These are phyloP conservation scores for Bassia scoparia DNA, from an alignment of 148 eudicot species.

Conservation along the genomic window DNA sequence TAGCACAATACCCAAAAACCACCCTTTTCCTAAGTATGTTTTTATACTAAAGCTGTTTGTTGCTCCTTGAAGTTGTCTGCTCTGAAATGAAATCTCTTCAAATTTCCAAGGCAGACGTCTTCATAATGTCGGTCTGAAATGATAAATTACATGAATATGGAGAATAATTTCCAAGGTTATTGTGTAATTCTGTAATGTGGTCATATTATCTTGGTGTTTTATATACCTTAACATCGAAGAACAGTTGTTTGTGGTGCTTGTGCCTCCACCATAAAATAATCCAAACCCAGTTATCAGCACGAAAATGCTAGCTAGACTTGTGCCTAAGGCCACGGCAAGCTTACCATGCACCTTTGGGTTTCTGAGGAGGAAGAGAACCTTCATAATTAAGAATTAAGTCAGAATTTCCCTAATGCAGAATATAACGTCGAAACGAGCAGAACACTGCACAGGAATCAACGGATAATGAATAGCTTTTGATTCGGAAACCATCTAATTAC, in stretches of 20 bases:
- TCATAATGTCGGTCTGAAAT: slow-evolving; percentile 63
- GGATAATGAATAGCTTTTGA: background rate
- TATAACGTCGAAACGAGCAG: background rate
- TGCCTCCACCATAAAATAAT: slow-evolving; percentile 64
- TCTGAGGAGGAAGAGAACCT: slow-evolving; percentile 48
- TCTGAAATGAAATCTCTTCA: slow-evolving; percentile 70
- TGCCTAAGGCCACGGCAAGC: slow-evolving; percentile 65
- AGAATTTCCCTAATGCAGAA: background rate
- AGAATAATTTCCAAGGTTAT: background rate
- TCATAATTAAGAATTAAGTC: slow-evolving; percentile 10
- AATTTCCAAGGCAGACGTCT: slow-evolving; percentile 79
- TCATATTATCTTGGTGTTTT: slow-evolving; percentile 7
- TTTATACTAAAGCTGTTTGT: slow-evolving; percentile 82
- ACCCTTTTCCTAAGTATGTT: slow-evolving; percentile 87
- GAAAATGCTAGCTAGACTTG: slow-evolving; percentile 72
- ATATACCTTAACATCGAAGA: slow-evolving; percentile 65
- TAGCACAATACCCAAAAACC: slow-evolving; percentile 94
- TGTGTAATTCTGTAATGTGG: background rate
- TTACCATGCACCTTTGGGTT: slow-evolving; percentile 49
- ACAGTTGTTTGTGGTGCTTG: slow-evolving; percentile 50
- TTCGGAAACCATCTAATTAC: background rate
- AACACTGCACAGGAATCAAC: background rate
- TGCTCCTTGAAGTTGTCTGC: slow-evolving; percentile 79
- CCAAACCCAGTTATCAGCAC: slow-evolving; percentile 62
- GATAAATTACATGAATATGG: background rate